Conservation (phyloP, 805 yeast species). For the Debaryomyces prosopidis region DNA sequence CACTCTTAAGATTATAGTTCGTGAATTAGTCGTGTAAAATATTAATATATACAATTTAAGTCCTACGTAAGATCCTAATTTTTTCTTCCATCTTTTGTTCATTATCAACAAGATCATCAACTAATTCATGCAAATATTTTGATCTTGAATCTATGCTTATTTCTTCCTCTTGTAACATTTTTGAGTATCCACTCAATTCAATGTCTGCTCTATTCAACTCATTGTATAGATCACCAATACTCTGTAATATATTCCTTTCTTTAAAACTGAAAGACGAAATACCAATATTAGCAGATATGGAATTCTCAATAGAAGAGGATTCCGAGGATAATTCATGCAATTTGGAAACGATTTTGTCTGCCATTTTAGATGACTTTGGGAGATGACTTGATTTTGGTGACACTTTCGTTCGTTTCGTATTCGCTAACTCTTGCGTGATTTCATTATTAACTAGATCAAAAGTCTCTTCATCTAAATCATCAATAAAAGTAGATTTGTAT, state of each 20-base stretch:
- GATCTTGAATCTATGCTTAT: constrained; percentile 17
- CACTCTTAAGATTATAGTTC: too few relatives aligned
- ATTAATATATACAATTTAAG: background rate
- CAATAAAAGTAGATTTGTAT: constrained; percentile 16
- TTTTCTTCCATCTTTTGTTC: constrained; percentile 12
- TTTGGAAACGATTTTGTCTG: constrained; percentile 14
- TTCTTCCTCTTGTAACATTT: constrained; percentile 17
- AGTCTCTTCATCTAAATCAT: constrained; percentile 33
- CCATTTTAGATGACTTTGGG: constrained; percentile 13
- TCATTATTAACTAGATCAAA: constrained; percentile 16
- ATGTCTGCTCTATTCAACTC: constrained; percentile 15
- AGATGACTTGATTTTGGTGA: constrained; percentile 8
- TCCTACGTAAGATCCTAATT: constrained; percentile 1
- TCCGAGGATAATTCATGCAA: constrained; percentile 16
- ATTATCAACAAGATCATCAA: constrained; percentile 19
- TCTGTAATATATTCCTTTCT: constrained; percentile 5
- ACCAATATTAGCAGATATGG: constrained; percentile 2
- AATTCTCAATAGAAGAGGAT: background rate
- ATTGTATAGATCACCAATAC: constrained; percentile 8
- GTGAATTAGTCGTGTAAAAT: background rate
- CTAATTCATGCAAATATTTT: constrained; percentile 20
- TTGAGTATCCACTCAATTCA: constrained; percentile 11
- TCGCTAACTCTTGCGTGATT: constrained; percentile 11
- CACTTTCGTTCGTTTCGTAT: background rate
- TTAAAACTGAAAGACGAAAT: constrained; percentile 1